These are phyloP conservation scores for Entomortierella lignicola DNA, from an alignment of 192 early-diverging fungal genomes.

Conservation along the genomic window DNA sequence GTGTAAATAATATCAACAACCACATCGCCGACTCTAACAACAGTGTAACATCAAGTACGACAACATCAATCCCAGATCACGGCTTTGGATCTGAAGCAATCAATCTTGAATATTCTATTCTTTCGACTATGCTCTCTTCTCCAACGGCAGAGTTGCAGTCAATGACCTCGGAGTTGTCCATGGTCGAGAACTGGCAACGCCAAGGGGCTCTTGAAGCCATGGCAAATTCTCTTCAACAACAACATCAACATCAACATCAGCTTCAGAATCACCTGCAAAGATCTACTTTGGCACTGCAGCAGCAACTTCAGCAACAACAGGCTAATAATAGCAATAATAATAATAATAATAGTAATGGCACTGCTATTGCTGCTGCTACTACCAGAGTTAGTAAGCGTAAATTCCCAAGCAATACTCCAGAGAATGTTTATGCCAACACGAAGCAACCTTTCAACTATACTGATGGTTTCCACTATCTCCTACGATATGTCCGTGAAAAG, in stretches of 20 bases:
- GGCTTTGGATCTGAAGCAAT: slow-evolving; percentile 89
- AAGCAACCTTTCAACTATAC: slow-evolving; percentile 89
- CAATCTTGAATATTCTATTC: slow-evolving; percentile 91
- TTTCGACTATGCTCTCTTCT: slow-evolving; percentile 86
- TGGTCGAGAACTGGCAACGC: slow-evolving; percentile 54
- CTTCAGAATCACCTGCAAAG: not conserved
- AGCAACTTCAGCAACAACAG: slow-evolving; percentile 26
- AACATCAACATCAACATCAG: slow-evolving; percentile 29
- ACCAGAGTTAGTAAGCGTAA: slow-evolving; percentile 48
- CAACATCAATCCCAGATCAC: slow-evolving; percentile 29
- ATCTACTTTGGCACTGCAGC: not conserved
- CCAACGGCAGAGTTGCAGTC: slow-evolving; percentile 31
- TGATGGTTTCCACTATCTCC: slow-evolving; percentile 93
- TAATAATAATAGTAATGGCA: slow-evolving; percentile 14
- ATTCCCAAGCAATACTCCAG: slow-evolving; percentile 58
- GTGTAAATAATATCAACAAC: too few relatives aligned
- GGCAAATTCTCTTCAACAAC: slow-evolving; percentile 49
- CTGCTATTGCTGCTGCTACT: not conserved
- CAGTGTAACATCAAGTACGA: not conserved
- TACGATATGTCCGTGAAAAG: slow-evolving; percentile 82
- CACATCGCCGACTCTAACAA: too few relatives aligned
- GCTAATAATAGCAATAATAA: slow-evolving; percentile 4
- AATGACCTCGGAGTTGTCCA: slow-evolving; percentile 56
- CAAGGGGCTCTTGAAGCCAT: slow-evolving; percentile 49
- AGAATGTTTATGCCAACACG: slow-evolving; percentile 84